Base-by-base conservation (phyloP, 1,139 yeast genomes). In the Protomyces lactucae-debilis region DNA sequence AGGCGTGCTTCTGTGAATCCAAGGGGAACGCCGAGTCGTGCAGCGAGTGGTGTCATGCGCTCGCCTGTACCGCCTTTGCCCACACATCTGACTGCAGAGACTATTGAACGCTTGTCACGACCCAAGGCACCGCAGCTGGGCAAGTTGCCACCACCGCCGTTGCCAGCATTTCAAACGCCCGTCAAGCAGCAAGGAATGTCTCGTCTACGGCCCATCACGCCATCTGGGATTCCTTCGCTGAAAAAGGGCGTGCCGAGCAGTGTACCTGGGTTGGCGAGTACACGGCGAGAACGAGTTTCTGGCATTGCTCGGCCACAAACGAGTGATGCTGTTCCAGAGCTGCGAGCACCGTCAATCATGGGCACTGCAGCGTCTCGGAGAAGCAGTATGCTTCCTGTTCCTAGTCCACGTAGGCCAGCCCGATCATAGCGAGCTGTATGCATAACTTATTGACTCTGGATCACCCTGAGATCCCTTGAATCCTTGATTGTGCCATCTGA, bases 381-480 rank as follows among this genome's bases (percentile, higher is more conserved):
- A 28, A 28, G 32, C 32, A 57, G 61, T 32, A 51, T 21, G 16
- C 18, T 57, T 46, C 61, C 61, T 21, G n/a, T 57, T 51, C 61
- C 61, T 4, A 57, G 55, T 16, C 61, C 61, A n/a, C 61, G 43
- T 12, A 57, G 51, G 43, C 32, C 9, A 9, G 32, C 32, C 32
- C 32, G 32, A 3, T 9, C 32, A 28, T 28, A 28, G 32, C 32
- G 32, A 3, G 32, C 32, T 4, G 32, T 5, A 28, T 28, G 32
- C 32, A 28, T 28, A 6, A 28, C 8, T 6, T 28, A 3, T 28
- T 28, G 32, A 28, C 8, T 28, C 8, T 28, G 32, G 32, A n/a
- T n/a, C n/a, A n/a, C n/a, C n/a, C n/a, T n/a, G n/a, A n/a, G n/a
- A n/a, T 18, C 18, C 18, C 18, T 18, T 18, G 18, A 28, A 1